Conservation (phyloP, 345 rosid species). For the Kandelia obovata region DNA sequence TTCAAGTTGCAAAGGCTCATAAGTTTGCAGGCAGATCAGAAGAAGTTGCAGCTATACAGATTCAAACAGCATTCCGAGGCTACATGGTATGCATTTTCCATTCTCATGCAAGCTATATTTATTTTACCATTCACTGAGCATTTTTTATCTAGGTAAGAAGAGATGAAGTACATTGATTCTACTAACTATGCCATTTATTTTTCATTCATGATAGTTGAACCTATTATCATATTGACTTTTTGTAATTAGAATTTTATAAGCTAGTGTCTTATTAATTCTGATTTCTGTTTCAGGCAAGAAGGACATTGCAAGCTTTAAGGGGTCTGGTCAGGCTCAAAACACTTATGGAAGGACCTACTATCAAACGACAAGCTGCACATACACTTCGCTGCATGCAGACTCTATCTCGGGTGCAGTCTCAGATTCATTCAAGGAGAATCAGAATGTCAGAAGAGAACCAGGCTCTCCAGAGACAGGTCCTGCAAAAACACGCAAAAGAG, state of each 20-base stretch:
- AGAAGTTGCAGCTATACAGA: constrained; percentile 79
- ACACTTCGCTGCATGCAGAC: constrained; percentile 88
- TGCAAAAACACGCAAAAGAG: constrained; percentile 89
- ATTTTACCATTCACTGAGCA: no score
- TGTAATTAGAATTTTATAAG: not conserved
- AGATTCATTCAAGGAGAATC: constrained; percentile 69
- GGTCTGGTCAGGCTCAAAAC: constrained; percentile 79
- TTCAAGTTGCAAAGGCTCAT: constrained; percentile 21
- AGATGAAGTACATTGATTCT: no score
- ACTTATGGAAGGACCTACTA: constrained; percentile 78
- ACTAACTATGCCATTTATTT: no score
- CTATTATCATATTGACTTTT: not conserved
- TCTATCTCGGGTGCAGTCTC: constrained; percentile 81
- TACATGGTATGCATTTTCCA: constrained; percentile 48
- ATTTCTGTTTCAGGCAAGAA: constrained; percentile 58
- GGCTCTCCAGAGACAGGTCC: constrained; percentile 80
- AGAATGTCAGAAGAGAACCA: constrained; percentile 91
- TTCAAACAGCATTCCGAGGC: constrained; percentile 86
- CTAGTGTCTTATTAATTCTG: constrained; percentile 6
- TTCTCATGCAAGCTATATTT: no score
- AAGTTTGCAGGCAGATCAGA: constrained; percentile 57
- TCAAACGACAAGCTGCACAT: constrained; percentile 74
- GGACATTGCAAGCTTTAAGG: constrained; percentile 76
- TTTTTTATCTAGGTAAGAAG: no score
- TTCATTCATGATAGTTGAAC: no score